These are phyloP conservation scores for Grosmannia clavigera DNA, from an alignment of 2,329 filamentous ascomycete species.

Conservation along the genomic window DNA sequence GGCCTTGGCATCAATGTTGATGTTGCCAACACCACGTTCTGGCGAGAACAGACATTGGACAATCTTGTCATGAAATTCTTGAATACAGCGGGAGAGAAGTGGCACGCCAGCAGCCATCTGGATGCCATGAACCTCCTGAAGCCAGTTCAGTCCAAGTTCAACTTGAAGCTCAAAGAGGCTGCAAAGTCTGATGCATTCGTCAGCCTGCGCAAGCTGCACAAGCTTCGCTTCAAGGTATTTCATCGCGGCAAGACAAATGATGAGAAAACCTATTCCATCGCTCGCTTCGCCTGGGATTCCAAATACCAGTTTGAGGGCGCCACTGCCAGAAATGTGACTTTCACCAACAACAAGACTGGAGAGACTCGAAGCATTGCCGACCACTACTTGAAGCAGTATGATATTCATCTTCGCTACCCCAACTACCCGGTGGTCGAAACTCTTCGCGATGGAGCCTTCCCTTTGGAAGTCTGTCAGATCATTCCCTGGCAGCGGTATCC, in stretches of 20 bases:
- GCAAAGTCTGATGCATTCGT: conserved; percentile 39
- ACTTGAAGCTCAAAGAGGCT: conserved; percentile 12
- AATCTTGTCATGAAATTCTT: conserved; percentile 22
- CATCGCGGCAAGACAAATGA: conserved; percentile 37
- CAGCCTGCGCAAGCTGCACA: conserved; percentile 38
- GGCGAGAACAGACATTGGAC: conserved; percentile 36
- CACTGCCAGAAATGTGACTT: conserved; percentile 38
- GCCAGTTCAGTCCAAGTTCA: conserved; percentile 19
- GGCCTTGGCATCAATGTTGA: conserved; percentile 78
- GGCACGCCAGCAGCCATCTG: conserved; percentile 11
- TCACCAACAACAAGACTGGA: conserved; percentile 38
- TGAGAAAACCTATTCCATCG: conserved; percentile 38
- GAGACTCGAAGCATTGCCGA: conserved; percentile 35
- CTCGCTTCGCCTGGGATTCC: conserved; percentile 34
- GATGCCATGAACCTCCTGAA: conserved; percentile 20
- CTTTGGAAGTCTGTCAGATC: conserved; percentile 47
- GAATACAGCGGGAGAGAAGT: conserved; percentile 14
- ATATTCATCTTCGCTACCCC: conserved; percentile 31
- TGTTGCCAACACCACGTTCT: conserved; percentile 86
- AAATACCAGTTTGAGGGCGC: conserved; percentile 32
- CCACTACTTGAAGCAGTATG: conserved; percentile 46
- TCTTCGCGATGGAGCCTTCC: conserved; percentile 40
- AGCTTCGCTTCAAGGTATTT: conserved; percentile 42
- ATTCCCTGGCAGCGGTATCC: conserved; percentile 45
- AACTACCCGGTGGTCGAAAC: conserved; percentile 47